Conservation (phyloP, 163 green algal species). For the Scenedesmus sp. region DNA sequence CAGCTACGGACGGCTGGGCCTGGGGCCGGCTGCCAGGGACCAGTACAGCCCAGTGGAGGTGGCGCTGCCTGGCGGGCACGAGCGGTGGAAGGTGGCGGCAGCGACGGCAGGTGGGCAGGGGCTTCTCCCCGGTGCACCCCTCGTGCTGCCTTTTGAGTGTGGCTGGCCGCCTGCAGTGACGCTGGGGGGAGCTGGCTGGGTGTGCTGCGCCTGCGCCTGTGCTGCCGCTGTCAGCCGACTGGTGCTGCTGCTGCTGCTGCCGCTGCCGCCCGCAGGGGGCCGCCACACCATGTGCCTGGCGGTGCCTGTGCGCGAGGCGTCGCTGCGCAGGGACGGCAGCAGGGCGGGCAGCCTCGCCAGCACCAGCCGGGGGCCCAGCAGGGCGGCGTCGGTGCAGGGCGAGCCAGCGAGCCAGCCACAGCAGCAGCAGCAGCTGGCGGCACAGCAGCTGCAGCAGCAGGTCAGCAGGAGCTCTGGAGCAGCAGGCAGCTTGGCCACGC, state of each 20-base stretch:
- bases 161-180: too few species aligned
- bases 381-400: background rate
- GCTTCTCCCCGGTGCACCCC: too few species aligned
- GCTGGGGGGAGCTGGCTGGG: too few species aligned
- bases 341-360: conserved; percentile 15
- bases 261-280: conserved; percentile 61
- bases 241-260: background rate
- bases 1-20: conserved; percentile 82
- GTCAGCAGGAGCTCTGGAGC: background rate
- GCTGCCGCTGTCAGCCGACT: too few species aligned
- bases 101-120: conserved; percentile 76
- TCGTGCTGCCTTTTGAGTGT: too few species aligned
- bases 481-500: background rate
- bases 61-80: conserved; percentile 79
- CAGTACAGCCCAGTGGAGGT: conserved; percentile 75
- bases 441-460: conserved; percentile 26
- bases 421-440: background rate
- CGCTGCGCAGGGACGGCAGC: conserved; percentile 35
- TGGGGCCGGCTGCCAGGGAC: conserved; percentile 66
- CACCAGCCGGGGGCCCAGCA: conserved; percentile 45
- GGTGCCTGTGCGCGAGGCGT: conserved; percentile 68
- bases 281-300: conserved; percentile 85
- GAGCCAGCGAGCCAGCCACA: background rate
- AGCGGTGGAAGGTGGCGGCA: conserved; percentile 83
- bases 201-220: too few species aligned